These are phyloP conservation scores for Alnus rubra DNA, from an alignment of 306 rosid genomes.

Conservation along the genomic window DNA sequence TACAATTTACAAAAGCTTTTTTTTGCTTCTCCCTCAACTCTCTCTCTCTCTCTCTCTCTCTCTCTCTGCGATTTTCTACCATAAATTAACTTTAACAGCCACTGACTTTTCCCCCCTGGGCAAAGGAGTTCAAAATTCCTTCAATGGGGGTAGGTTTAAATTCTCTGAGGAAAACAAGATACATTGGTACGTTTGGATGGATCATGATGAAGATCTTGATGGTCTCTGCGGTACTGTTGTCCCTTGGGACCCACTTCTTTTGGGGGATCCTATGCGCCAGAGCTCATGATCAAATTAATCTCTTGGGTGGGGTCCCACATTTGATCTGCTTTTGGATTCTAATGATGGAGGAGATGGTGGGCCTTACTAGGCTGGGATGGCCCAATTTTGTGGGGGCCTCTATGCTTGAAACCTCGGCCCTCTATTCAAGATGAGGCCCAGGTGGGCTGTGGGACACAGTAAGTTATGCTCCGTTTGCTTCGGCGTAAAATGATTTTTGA, in stretches of 20 bases:
- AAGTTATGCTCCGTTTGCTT: too few species aligned
- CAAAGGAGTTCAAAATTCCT: too few species aligned
- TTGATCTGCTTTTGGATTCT: slow-evolving; percentile 1
- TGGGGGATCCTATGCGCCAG: slow-evolving; percentile 21
- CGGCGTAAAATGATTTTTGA: too few species aligned
- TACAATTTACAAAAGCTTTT: background rate
- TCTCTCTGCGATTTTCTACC: background rate
- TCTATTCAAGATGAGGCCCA: background rate
- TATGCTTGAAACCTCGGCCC: background rate
- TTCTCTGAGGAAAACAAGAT: background rate
- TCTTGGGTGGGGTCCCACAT: slow-evolving; percentile 11
- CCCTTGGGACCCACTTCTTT: slow-evolving; percentile 19
- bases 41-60: background rate
- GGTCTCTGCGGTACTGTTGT: slow-evolving; percentile 9
- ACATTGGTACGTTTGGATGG: slow-evolving; percentile 1
- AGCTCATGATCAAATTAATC: background rate
- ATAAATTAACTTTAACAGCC: slow-evolving; percentile 19
- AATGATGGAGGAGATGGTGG: background rate
- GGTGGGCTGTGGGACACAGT: too few species aligned
- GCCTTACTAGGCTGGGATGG: background rate
- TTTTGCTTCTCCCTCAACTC: slow-evolving; percentile 30
- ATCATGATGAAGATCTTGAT: too few species aligned
- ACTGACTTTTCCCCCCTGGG: background rate
- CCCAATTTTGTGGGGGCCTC: background rate
- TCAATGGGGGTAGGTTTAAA: background rate